phyloP scores from a whole-genome alignment of 495 filamentous ascomycete genomes.

The Podospora australis region DNA sequence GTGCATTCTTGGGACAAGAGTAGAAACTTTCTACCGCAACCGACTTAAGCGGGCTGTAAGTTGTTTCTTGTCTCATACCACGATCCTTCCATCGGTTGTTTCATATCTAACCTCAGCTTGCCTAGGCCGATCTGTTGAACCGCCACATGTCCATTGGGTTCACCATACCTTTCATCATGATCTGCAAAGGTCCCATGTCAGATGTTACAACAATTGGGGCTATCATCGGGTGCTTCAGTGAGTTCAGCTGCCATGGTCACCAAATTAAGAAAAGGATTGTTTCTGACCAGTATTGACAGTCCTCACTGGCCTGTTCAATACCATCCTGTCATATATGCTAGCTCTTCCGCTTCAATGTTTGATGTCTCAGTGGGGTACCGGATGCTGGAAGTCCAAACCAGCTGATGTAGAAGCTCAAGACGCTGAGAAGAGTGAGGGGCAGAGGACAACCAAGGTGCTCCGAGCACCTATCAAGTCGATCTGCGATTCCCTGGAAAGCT shows the following conservation, averaged over 20 bases:
- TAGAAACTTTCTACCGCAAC: slow-evolving; percentile 27
- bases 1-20: slow-evolving; percentile 6
- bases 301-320: slow-evolving; percentile 26
- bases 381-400: neutral
- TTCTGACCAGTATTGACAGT: slow-evolving; percentile 21
- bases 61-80: neutral
- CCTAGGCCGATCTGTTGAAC: slow-evolving; percentile 36
- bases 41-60: slow-evolving; percentile 31
- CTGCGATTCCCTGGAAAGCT: slow-evolving; percentile 7
- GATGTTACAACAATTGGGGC: slow-evolving; percentile 25
- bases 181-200: slow-evolving; percentile 32
- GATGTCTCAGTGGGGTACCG: slow-evolving; percentile 20
- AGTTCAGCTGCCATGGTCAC: too few species aligned
- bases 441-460: neutral
- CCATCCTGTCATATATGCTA: slow-evolving; percentile 15
- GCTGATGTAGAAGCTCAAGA: too few species aligned
- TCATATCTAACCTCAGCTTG: too few species aligned
- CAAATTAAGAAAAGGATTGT: too few species aligned
- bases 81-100: too few species aligned
- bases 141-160: slow-evolving; percentile 46
- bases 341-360: slow-evolving; percentile 20
- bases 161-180: slow-evolving; percentile 40
- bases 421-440: slow-evolving; percentile 5
- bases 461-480: slow-evolving; percentile 4
- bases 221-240: slow-evolving; percentile 35